Percentiles rank a stretch among this genome's conserved stretches.
Evolutionary conservation across 164 flowering plant genomes (phyloP).

Genomic region (Berberis thunbergii): DNA sequence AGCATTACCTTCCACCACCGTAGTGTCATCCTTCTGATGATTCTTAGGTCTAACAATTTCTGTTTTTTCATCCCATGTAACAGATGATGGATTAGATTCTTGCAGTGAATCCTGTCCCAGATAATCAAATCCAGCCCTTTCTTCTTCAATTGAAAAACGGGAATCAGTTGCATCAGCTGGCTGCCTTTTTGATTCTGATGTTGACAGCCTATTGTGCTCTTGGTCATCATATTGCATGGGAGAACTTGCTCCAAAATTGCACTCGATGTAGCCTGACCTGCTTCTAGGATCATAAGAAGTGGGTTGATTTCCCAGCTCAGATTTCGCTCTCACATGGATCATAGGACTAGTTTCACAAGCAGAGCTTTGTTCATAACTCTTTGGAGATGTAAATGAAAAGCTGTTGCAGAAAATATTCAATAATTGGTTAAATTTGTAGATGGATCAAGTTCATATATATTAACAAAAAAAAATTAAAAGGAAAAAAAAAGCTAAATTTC

Average conservation of each 20-base stretch:
- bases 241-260: slow-evolving; percentile 30
- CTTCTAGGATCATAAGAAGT: slow-evolving; percentile 38
- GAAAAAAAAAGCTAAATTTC: not conserved
- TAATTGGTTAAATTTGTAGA: not conserved
- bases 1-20: slow-evolving; percentile 2
- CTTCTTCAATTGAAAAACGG: slow-evolving; percentile 18
- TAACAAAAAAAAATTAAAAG: not conserved
- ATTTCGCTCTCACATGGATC: slow-evolving; percentile 28
- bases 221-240: slow-evolving; percentile 27
- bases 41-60: slow-evolving; percentile 8
- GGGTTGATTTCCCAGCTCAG: slow-evolving; percentile 33
- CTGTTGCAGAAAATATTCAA: slow-evolving; percentile 31
- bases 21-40: slow-evolving; percentile 1
- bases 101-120: slow-evolving; percentile 15
- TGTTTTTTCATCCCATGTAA: slow-evolving; percentile 44
- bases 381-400: slow-evolving; percentile 30
- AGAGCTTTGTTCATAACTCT: slow-evolving; percentile 26
- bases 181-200: slow-evolving; percentile 22
- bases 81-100: slow-evolving; percentile 33
- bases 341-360: slow-evolving; percentile 38
- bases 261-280: slow-evolving; percentile 34
- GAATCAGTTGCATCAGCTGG: slow-evolving; percentile 20
- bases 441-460: not conserved
- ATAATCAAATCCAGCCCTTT: slow-evolving; percentile 17
- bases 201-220: slow-evolving; percentile 20